Evolutionary conservation across 768 basidiomycete species (phyloP).

Genomic region (Lanmaoa rubissima): DNA sequence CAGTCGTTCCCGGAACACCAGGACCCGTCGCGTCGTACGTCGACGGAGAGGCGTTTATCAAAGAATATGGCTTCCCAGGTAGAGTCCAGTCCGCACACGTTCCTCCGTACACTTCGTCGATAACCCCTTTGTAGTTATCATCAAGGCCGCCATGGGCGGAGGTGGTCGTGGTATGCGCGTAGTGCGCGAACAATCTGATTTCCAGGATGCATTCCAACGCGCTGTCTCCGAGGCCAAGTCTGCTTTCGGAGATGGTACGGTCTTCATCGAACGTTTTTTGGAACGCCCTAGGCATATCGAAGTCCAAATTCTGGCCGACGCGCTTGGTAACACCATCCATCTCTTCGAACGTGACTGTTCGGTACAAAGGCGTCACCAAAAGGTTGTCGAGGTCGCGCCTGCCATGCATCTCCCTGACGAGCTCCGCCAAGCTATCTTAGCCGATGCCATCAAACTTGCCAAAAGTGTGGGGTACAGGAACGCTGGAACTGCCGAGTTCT

Average conservation of each 20-base stretch:
- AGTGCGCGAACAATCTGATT: conserved; percentile 89
- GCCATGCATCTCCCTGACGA: conserved; percentile 93
- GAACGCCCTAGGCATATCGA: conserved; percentile 98
- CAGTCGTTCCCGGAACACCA: conserved; percentile 98
- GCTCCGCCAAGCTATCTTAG: conserved; percentile 80
- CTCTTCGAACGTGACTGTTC: conserved; percentile 99
- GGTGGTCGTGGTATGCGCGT: conserved; percentile 99
- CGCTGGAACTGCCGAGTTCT: conserved; percentile 97
- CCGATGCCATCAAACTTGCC: conserved; percentile 92
- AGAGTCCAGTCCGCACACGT: conserved; percentile 14
- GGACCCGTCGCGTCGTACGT: conserved; percentile 81
- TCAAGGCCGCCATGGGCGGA: conserved; percentile 99
- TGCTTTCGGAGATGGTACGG: conserved; percentile 97
- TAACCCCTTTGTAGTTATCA: conserved; percentile 65
- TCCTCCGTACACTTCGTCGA: conserved; percentile 5
- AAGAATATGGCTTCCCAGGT: conserved; percentile 96
- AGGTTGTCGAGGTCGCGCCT: conserved; percentile 98
- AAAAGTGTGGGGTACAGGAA: conserved; percentile 93
- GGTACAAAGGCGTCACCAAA: conserved; percentile 96
- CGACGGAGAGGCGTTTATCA: conserved; percentile 85
- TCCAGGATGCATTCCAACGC: conserved; percentile 84
- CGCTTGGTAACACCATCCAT: conserved; percentile 91
- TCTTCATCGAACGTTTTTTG: conserved; percentile 97
- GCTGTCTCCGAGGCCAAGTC: conserved; percentile 94
- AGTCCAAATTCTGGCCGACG: conserved; percentile 92